Conservation (phyloP, 345 rosid species). For the Anacardium occidentale region DNA sequence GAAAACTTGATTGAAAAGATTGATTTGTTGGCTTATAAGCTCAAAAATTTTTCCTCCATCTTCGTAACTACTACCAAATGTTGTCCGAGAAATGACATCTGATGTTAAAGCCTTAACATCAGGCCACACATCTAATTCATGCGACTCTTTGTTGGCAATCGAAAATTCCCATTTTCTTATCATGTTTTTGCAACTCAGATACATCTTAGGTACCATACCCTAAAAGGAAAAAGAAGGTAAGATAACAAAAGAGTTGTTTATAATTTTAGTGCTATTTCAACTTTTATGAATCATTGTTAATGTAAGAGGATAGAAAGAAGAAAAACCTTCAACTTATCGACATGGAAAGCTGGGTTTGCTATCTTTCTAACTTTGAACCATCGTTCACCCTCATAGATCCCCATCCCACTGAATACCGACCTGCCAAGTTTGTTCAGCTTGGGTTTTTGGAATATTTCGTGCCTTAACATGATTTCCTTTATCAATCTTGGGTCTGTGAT, state of each 20-base stretch:
- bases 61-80: constrained; percentile 68
- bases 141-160: neutral
- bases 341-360: too few relatives aligned
- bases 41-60: constrained; percentile 65
- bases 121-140: constrained; percentile 27
- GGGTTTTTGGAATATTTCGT: constrained; percentile 35
- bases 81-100: constrained; percentile 45
- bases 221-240: neutral
- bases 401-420: too few relatives aligned
- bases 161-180: constrained; percentile 32
- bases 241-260: too few relatives aligned
- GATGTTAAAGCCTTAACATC: constrained; percentile 28
- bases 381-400: constrained; percentile 33
- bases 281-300: too few relatives aligned
- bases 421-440: neutral
- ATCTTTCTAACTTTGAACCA: constrained; percentile 32
- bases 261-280: too few relatives aligned
- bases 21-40: constrained; percentile 46
- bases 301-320: too few relatives aligned
- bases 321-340: too few relatives aligned
- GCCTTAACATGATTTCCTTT: constrained; percentile 41
- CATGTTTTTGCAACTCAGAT: constrained; percentile 33
- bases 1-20: constrained; percentile 30
- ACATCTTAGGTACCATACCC: constrained; percentile 14
- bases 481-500: constrained; percentile 45